Conservation (phyloP, 2,329 filamentous ascomycete genomes). For the Hirsutella rhossiliensis region DNA sequence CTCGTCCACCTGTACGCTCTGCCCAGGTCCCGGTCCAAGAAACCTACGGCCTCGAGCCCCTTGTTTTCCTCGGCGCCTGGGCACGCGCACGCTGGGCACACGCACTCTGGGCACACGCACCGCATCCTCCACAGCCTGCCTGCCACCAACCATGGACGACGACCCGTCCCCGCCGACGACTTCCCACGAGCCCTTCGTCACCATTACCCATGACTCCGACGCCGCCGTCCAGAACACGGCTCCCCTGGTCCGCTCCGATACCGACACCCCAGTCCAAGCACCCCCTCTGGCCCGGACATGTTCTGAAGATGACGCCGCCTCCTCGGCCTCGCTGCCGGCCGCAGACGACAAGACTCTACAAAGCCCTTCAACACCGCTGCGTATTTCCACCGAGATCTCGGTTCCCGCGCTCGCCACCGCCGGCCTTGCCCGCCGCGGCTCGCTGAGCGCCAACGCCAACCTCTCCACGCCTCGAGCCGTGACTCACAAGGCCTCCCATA, state of each 20-base stretch:
- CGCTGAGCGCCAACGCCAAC: slow-evolving; percentile 22
- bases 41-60: background rate
- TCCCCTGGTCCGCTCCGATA: background rate
- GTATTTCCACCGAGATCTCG: slow-evolving; percentile 25
- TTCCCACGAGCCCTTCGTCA: slow-evolving; percentile 8
- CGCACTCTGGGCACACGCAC: background rate
- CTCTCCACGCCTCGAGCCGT: slow-evolving; percentile 17
- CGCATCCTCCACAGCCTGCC: background rate
- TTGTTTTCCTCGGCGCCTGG: background rate
- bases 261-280: background rate
- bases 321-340: background rate
- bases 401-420: slow-evolving; percentile 7
- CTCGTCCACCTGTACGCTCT: background rate
- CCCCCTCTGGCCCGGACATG: background rate
- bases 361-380: slow-evolving; percentile 13
- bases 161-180: slow-evolving; percentile 14
- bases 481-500: slow-evolving; percentile 16
- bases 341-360: background rate
- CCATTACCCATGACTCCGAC: background rate
- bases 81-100: background rate
- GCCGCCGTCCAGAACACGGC: background rate
- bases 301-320: background rate
- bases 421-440: slow-evolving; percentile 15
- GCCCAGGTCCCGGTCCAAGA: background rate
- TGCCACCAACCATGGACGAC: slow-evolving; percentile 18